Evolutionary conservation across 2,329 filamentous ascomycete species (phyloP).

Genomic region (Fusarium zealandicum): DNA sequence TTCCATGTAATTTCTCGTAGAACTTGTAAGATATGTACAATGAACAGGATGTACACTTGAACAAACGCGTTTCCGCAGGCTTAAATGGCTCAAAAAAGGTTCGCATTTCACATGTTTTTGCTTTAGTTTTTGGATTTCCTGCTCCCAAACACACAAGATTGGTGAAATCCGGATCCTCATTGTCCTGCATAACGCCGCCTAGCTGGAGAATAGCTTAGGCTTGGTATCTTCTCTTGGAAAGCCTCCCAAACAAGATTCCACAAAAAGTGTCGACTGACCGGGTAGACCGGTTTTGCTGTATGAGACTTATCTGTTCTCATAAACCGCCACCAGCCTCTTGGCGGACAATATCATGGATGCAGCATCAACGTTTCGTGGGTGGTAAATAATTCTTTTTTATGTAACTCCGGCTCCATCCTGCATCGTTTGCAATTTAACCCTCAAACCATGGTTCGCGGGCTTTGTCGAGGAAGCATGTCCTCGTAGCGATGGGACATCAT

Average conservation of each 20-base stretch:
- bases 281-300: neutral
- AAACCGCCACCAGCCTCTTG: constrained; percentile 9
- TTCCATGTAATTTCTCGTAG: constrained; percentile 33
- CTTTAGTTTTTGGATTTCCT: neutral
- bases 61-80: constrained; percentile 12
- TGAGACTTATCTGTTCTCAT: neutral
- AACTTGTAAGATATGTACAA: constrained; percentile 49
- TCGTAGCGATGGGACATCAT: constrained; percentile 62
- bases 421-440: constrained; percentile 1
- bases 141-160: neutral
- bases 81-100: neutral
- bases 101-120: neutral
- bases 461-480: constrained; percentile 62
- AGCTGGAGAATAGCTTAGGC: constrained; percentile 3
- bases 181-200: constrained; percentile 9
- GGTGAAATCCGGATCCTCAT: constrained; percentile 14
- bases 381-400: constrained; percentile 10
- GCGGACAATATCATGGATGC: constrained; percentile 1
- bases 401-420: constrained; percentile 10
- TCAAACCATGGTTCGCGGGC: constrained; percentile 55
- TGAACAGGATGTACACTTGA: constrained; percentile 41
- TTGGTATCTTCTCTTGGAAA: neutral
- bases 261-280: neutral
- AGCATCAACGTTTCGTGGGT: constrained; percentile 6
- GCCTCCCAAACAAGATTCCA: neutral